Base-by-base conservation (phyloP, 2,329 filamentous ascomycete genomes). In the Geosmithia flava region DNA sequence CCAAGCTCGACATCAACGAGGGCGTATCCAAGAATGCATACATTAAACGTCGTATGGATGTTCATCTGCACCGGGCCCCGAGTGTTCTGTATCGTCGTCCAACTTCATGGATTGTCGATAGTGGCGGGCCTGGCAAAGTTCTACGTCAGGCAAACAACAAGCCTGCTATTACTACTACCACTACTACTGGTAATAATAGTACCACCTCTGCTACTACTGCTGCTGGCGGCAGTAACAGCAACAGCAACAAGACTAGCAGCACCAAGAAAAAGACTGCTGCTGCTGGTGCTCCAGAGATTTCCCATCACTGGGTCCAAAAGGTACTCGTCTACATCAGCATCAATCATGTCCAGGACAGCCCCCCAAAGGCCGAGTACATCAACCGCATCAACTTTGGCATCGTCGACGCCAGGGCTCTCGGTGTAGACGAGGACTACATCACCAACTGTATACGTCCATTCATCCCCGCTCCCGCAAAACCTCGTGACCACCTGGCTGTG, bases 281-380 rank as follows among this genome's bases (percentile, higher is more conserved):
- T n/a, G n/a, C n/a, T n/a, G n/a, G n/a, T n/a, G n/a, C n/a, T n/a
- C n/a, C n/a, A n/a, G 54, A 54, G 23, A 51, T 46, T 37, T 52
- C 55, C n/a, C 50, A 58, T 40, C 52, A 56, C 47, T 56, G 56
- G 58, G 52, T 58, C 40, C 53, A 55, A 30, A 51, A 60, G n/a
- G 64, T 65, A 19, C 57, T 70, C 42, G 67, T 69, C 17, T 70
- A 70, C 48, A 53, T 68, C 48, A 69, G 63, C 50, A 52, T 56
- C 23, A 53, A 56, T 44, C 58, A 61, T 33, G 55, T 59, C 37
- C 47, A 53, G n/a, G 61, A 65, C 47, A 65, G 65, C 40, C 47
- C 51, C 7, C 65, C 67, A 19, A 61, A 59, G 48, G 59, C 63
- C 16, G 68, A 70, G 49, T 70, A 70, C 44, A 53, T 69, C 37